Evolutionary conservation across 2,329 filamentous ascomycete species (phyloP).

Genomic region (Dendryphion nanum): DNA sequence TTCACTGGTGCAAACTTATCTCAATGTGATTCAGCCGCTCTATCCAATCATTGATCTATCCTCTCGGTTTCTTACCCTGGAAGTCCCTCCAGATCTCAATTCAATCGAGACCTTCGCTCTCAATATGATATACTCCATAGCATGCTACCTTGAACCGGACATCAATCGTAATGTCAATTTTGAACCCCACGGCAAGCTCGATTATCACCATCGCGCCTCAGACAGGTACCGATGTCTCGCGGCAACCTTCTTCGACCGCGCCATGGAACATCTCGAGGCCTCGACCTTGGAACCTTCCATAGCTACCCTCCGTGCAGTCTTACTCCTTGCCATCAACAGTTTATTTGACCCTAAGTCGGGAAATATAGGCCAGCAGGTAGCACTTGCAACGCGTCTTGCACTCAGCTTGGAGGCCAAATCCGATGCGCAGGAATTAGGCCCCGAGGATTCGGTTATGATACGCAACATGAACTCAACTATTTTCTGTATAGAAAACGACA

Average conservation of each 20-base stretch:
- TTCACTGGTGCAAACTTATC: conserved; percentile 30
- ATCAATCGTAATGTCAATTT: conserved; percentile 20
- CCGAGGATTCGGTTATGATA: conserved; percentile 20
- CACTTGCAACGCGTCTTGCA: conserved; percentile 33
- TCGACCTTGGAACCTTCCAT: conserved; percentile 33
- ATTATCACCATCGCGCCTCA: conserved; percentile 28
- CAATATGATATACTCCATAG: conserved; percentile 38
- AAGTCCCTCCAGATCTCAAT: conserved; percentile 21
- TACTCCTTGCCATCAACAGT: conserved; percentile 36
- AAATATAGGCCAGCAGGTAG: conserved; percentile 37
- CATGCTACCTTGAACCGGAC: conserved; percentile 30
- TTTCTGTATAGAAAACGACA: conserved; percentile 36
- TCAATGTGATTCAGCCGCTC: conserved; percentile 24
- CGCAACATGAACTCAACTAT: conserved; percentile 35
- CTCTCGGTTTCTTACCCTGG: conserved; percentile 22
- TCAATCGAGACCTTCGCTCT: conserved; percentile 28
- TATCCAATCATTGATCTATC: conserved; percentile 30
- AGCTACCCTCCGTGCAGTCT: conserved; percentile 28
- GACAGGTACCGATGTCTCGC: conserved; percentile 30
- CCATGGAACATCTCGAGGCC: conserved; percentile 31
- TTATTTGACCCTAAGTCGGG: conserved; percentile 35
- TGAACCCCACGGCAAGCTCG: conserved; percentile 21
- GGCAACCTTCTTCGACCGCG: conserved; percentile 23
- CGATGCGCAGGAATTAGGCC: conserved; percentile 23
- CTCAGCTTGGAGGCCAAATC: conserved; percentile 28